Base-by-base conservation (phyloP, 2,329 filamentous ascomycete genomes). In the Conoideocrella luteorostrata region DNA sequence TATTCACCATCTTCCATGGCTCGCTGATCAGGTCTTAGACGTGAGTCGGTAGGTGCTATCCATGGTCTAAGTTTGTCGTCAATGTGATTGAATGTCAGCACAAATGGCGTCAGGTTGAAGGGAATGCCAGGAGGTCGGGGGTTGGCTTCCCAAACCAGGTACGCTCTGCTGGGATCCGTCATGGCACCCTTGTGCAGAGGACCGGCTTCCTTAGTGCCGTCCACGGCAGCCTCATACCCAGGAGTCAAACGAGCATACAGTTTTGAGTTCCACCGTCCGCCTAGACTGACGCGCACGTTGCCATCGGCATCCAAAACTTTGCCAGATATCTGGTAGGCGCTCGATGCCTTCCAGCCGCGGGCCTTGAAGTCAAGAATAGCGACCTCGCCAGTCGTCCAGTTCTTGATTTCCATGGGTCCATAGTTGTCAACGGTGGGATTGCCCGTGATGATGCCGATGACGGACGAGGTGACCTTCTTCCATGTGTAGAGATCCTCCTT, bases 1-100 rank as follows among this genome's bases (percentile, higher is more conserved):
- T 98, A 98, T 65, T 90, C 80, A n/a, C 91, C 93, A 49, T 97
- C 90, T 63, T 98, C 93, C 93, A 98, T 98, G 2, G 93, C 93
- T 10, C 93, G 78, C 69, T 98, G 93, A 64, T 98, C 93, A 0
- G 93, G 91, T 23, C 93, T 77, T 24, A 95, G 72, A n/a, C 93
- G 77, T 2, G 91, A 95, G 63, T 98, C 93, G 0, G 93, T 98
- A 1, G 93, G 93, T 29, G 93, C 86, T 13, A 98, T 69, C 67
- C 84, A 80, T 4, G 84, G 78, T 41, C 69, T 71, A 15, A 98
- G 74, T n/a, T 78, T 72, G n/a, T 95, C 87, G 43, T 91, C 85
- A 39, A 96, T 75, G 52, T 90, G 88, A 66, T 98, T 98, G 51
- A 98, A 84, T 0, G 90, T 95, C 46, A 98, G 76, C 12, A 90